Base-by-base conservation (phyloP, 2,329 filamentous ascomycete genomes). In the Macrophomina tecta region DNA sequence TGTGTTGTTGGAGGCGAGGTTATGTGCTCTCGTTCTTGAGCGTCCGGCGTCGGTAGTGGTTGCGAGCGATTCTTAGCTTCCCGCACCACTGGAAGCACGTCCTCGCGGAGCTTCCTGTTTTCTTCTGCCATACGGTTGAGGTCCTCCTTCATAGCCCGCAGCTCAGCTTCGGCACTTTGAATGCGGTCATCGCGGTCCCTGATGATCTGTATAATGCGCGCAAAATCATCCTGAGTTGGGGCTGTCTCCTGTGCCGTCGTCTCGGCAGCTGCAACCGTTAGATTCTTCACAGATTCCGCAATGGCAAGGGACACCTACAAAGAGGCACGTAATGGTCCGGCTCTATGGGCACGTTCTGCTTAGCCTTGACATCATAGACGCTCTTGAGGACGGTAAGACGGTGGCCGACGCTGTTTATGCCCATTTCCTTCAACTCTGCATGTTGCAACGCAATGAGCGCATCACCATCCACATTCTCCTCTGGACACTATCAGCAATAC, bases 311-410 rank as follows among this genome's bases (percentile, higher is more conserved):
- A 34, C 14, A 36, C 36, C 73, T 89, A 97, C 94, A 95, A 61
- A 95, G 84, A 45, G 95, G 95, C 62, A 97, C 87, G 77, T 97
- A 99, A 78, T 98, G 92, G 74, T 97, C 94, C 69, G 90, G 90
- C 76, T 98, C 94, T 73, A 97, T 87, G 16, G 92, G 91, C 68
- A 98, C 88, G 73, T 97, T 93, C 75, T 97, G 94, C 70, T 93
- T 93, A 78, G 94, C 90, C 82, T 99, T 99, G 75, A 95, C 90
- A 75, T 98, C 94, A 81, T 97, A 98, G 65, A 98, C 93, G 73
- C 90, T 94, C 82, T 97, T 98, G 67, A 99, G 85, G 67, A 99
- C 96, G 28, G 93, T 97, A 73, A 99, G 84, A 68, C 95, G 90
- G 81, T 99, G 95, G 48, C 95, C 95, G 56, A 97, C 93, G 80